Base-by-base conservation (phyloP, 1,284 basidiomycete genomes). In the Melampsora allii-populina region DNA sequence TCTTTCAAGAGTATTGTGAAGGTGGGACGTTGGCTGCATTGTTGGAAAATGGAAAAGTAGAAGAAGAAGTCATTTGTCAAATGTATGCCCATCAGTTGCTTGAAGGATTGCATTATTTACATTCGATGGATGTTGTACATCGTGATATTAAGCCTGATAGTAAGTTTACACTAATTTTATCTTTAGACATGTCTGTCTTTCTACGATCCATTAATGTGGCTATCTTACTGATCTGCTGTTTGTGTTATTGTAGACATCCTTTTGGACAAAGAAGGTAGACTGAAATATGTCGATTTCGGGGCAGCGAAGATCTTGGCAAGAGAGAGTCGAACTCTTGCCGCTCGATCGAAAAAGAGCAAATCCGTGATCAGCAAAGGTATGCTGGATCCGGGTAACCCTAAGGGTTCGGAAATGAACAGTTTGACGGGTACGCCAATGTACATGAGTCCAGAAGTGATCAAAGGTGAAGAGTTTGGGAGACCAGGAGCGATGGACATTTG, bases 341-440 rank as follows among this genome's bases (percentile, higher is more conserved):
- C 91, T 77, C 88, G 89, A 66, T 84, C 84, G 1, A 64, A 59
- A 29, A 42, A 50, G 19, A 29, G 31, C 48, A 63, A 46, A 29
- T 64, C 66, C 21, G 39, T 42, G 42, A 42, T 39, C 19, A 24
- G n/a, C 77, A 80, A 33, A 56, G 76, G 76, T 31, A 81, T 42
- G 79, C 80, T 14, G 81, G 81, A 31, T 81, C 76, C 10, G 77
- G 53, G 58, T 17, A 19, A n/a, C 45, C 3, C 21, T 12, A 63
- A 42, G 27, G 68, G 60, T 4, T 36, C 53, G 31, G 82, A 91
- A 91, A 75, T 75, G 74, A 64, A 69, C 29, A 80, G 84, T 29
- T 31, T 97, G 42, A 97, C 95, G 1, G 96, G 96, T 14, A 99
- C 96, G 21, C 96, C 96, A 0, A 98, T 98, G 95, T 99, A 98